phyloP scores from a whole-genome alignment of 2,329 filamentous ascomycete species.

The Chalaropsis ovoidea region DNA sequence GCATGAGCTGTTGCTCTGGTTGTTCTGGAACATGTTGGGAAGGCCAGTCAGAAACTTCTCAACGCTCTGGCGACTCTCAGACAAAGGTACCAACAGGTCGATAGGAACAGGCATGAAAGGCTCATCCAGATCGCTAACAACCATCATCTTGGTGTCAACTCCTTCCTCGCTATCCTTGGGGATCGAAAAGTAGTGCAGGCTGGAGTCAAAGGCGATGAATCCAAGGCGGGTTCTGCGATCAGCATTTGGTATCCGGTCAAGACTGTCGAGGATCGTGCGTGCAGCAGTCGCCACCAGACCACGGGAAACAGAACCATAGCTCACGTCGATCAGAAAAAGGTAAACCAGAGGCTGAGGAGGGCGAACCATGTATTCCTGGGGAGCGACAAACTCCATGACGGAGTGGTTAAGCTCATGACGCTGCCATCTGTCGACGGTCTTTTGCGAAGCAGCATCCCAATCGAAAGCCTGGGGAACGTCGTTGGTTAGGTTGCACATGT shows the following conservation, averaged over 20 bases:
- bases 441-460: slow-evolving; percentile 88
- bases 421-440: slow-evolving; percentile 85
- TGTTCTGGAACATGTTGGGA: slow-evolving; percentile 94
- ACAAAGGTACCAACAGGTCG: slow-evolving; percentile 79
- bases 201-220: slow-evolving; percentile 91
- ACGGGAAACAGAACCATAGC: slow-evolving; percentile 78
- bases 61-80: slow-evolving; percentile 80
- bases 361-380: slow-evolving; percentile 98
- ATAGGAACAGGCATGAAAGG: slow-evolving; percentile 91
- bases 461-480: slow-evolving; percentile 99
- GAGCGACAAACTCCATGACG: slow-evolving; percentile 95
- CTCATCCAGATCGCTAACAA: slow-evolving; percentile 90
- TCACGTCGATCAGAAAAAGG: slow-evolving; percentile 90
- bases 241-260: slow-evolving; percentile 96
- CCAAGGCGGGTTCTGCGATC: slow-evolving; percentile 85
- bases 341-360: slow-evolving; percentile 93
- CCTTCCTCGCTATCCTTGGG: slow-evolving; percentile 79
- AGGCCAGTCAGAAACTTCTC: slow-evolving; percentile 84
- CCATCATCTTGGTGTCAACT: slow-evolving; percentile 79
- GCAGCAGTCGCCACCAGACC: slow-evolving; percentile 87
- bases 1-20: slow-evolving; percentile 77
- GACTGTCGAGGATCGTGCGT: slow-evolving; percentile 84
- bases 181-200: slow-evolving; percentile 91
- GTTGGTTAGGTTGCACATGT: slow-evolving; percentile 98
- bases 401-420: slow-evolving; percentile 86